Evolutionary conservation across 75 land plant genomes (phyloP).

Genomic region (Selaginella tamariscina): DNA sequence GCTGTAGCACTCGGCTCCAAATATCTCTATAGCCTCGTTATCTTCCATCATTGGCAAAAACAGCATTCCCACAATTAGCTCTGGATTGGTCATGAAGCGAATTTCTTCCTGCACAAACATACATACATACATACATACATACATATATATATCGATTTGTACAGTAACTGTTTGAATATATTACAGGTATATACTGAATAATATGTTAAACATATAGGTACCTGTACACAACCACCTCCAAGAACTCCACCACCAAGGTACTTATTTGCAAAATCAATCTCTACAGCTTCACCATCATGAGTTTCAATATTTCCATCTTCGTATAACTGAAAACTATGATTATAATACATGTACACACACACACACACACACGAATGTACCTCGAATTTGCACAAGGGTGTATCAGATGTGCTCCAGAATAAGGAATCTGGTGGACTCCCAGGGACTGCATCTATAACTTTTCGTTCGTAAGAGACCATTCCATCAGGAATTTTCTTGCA

Average conservation of each 20-base stretch:
- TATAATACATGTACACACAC: neutral
- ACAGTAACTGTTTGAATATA: slow-evolving; percentile 3
- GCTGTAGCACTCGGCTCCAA: slow-evolving; percentile 74
- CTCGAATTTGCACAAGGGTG: slow-evolving; percentile 52
- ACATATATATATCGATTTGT: neutral
- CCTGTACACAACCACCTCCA: slow-evolving; percentile 63
- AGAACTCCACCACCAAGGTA: slow-evolving; percentile 96
- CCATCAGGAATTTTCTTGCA: slow-evolving; percentile 54
- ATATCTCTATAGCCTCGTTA: slow-evolving; percentile 82
- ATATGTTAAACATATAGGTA: neutral
- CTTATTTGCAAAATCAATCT: slow-evolving; percentile 95
- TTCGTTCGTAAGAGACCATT: slow-evolving; percentile 70
- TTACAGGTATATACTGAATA: neutral
- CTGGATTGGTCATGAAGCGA: slow-evolving; percentile 84
- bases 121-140: neutral
- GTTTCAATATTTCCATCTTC: slow-evolving; percentile 43
- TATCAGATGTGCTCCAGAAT: slow-evolving; percentile 46
- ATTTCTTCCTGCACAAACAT: slow-evolving; percentile 66
- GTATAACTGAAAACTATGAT: neutral
- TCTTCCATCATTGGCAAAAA: slow-evolving; percentile 72
- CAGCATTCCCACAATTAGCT: slow-evolving; percentile 76
- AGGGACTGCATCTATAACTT: slow-evolving; percentile 56
- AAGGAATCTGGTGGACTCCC: slow-evolving; percentile 18
- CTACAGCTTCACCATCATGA: slow-evolving; percentile 50
- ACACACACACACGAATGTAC: slow-evolving; percentile 21